Conservation (phyloP, 495 filamentous ascomycete genomes). For the Parachaetomium inaequale region DNA sequence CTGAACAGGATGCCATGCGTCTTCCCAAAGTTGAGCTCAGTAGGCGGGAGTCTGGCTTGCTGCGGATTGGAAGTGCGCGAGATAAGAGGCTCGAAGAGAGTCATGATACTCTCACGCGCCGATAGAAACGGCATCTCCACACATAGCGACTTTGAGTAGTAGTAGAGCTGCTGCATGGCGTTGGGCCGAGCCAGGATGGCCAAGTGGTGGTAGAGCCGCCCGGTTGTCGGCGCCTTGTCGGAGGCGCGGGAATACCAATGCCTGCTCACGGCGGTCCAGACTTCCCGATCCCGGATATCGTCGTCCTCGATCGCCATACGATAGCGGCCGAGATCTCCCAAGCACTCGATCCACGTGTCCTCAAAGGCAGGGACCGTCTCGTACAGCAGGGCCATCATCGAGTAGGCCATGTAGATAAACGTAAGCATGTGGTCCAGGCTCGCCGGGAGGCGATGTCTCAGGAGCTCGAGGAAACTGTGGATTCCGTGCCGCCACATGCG, state of each 20-base stretch:
- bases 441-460: conserved; percentile 64
- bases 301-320: conserved; percentile 75
- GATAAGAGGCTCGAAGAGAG: conserved; percentile 66
- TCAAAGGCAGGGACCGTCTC: conserved; percentile 73
- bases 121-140: conserved; percentile 55
- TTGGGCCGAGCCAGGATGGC: conserved; percentile 77
- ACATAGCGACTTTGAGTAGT: conserved; percentile 56
- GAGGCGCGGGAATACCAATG: conserved; percentile 81
- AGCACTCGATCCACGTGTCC: conserved; percentile 87
- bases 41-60: conserved; percentile 14
- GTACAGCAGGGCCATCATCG: conserved; percentile 72
- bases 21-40: conserved; percentile 56
- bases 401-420: conserved; percentile 78
- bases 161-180: conserved; percentile 68
- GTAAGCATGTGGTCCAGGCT: conserved; percentile 75
- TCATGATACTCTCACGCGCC: conserved; percentile 65
- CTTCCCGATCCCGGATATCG: conserved; percentile 65
- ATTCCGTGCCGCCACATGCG: conserved; percentile 68
- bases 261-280: conserved; percentile 71
- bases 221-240: conserved; percentile 64
- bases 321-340: conserved; percentile 68
- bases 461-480: conserved; percentile 68
- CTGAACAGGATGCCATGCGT: conserved; percentile 66
- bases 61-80: conserved; percentile 41
- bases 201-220: conserved; percentile 79